These are phyloP conservation scores for Crithidia acanthocephali DNA, from an alignment of 208 protist genomes.

Conservation along the genomic window DNA sequence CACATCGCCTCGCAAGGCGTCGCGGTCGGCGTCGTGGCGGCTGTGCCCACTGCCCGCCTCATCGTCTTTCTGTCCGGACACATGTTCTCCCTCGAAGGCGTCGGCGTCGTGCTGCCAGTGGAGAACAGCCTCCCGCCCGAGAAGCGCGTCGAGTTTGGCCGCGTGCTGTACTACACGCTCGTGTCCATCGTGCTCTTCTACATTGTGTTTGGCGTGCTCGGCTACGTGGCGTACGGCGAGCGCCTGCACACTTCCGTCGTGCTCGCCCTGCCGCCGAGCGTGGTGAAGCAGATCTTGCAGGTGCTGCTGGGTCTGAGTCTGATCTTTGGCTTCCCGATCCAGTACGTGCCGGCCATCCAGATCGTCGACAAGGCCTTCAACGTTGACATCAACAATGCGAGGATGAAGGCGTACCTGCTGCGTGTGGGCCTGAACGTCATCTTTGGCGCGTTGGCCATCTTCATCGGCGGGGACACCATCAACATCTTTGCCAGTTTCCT, in stretches of 20 bases:
- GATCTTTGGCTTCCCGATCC: constrained; percentile 78
- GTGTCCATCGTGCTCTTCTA: constrained; percentile 60
- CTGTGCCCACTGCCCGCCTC: constrained; percentile 46
- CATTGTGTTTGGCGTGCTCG: constrained; percentile 66
- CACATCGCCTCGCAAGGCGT: constrained; percentile 47
- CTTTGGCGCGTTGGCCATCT: constrained; percentile 53
- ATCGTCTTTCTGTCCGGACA: constrained; percentile 79
- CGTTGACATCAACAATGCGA: constrained; percentile 36
- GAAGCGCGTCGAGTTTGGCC: constrained; percentile 44
- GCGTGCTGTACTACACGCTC: constrained; percentile 62
- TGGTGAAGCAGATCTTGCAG: constrained; percentile 52
- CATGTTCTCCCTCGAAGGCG: constrained; percentile 84
- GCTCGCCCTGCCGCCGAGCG: constrained; percentile 55
- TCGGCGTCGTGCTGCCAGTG: constrained; percentile 76
- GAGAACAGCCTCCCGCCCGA: constrained; percentile 72
- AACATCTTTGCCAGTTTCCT: constrained; percentile 83
- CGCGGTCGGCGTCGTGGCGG: constrained; percentile 33
- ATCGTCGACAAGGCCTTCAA: constrained; percentile 66
- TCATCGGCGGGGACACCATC: constrained; percentile 74
- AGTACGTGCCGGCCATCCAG: constrained; percentile 86
- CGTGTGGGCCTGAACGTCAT: constrained; percentile 55
- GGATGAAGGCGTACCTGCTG: constrained; percentile 43
- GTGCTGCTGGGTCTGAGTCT: constrained; percentile 69
- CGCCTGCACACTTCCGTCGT: constrained; percentile 72
- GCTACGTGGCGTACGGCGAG: constrained; percentile 79